These are phyloP conservation scores for Geotrichum siamense DNA, from an alignment of 1,139 yeast genomes.

Conservation along the genomic window DNA sequence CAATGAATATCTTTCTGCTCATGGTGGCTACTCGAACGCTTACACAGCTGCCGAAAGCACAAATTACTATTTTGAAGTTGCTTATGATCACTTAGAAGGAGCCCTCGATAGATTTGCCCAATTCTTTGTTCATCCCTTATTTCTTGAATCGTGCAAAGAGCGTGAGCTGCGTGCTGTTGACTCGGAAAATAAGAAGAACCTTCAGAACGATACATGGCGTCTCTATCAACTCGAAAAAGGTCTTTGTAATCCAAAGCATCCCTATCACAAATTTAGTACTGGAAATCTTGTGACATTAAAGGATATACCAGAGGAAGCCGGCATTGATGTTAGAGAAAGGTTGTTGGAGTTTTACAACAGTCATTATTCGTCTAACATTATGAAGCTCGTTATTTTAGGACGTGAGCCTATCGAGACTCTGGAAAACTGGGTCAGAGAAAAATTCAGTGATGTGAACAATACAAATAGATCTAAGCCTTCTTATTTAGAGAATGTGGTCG, in stretches of 20 bases:
- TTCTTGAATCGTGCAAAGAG: slow-evolving; percentile 73
- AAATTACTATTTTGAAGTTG: slow-evolving; percentile 81
- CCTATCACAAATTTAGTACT: slow-evolving; percentile 64
- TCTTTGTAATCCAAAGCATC: slow-evolving; percentile 63
- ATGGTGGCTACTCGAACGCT: slow-evolving; percentile 65
- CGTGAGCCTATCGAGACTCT: slow-evolving; percentile 69
- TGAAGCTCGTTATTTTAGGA: slow-evolving; percentile 82
- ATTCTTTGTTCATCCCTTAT: slow-evolving; percentile 80
- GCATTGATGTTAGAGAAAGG: slow-evolving; percentile 60
- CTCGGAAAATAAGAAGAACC: slow-evolving; percentile 88
- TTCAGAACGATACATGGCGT: slow-evolving; percentile 88
- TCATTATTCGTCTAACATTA: slow-evolving; percentile 65
- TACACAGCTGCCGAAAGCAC: slow-evolving; percentile 87
- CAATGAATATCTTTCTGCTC: slow-evolving; percentile 65
- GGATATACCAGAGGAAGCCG: slow-evolving; percentile 44
- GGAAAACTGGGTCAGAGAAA: slow-evolving; percentile 61
- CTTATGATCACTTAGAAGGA: slow-evolving; percentile 68
- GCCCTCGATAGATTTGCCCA: slow-evolving; percentile 91
- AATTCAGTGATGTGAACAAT: slow-evolving; percentile 59
- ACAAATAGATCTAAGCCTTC: slow-evolving; percentile 45
- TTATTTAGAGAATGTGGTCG: slow-evolving; percentile 42
- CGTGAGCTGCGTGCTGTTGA: slow-evolving; percentile 93
- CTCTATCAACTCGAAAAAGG: slow-evolving; percentile 75
- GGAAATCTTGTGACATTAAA: slow-evolving; percentile 62
- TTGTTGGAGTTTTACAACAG: slow-evolving; percentile 52